These are phyloP conservation scores for Penicillium paxilli DNA, from an alignment of 495 filamentous ascomycete species.

Conservation along the genomic window DNA sequence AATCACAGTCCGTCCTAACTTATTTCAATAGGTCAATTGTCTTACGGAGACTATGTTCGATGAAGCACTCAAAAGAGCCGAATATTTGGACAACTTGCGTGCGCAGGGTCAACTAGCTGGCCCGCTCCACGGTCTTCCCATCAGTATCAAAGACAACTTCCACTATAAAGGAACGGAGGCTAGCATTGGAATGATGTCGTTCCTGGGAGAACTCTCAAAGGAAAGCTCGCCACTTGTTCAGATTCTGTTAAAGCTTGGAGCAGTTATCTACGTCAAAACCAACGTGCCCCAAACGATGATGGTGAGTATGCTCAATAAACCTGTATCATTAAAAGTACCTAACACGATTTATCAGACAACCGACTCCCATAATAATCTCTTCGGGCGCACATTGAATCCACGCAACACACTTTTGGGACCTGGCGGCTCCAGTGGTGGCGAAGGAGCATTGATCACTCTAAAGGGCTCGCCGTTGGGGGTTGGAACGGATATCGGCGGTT, in stretches of 20 bases:
- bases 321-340: background rate
- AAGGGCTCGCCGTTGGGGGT: slow-evolving; percentile 37
- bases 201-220: slow-evolving; percentile 11
- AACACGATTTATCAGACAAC: slow-evolving; percentile 9
- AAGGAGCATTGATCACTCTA: slow-evolving; percentile 48
- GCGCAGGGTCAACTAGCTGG: slow-evolving; percentile 45
- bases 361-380: slow-evolving; percentile 60
- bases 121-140: slow-evolving; percentile 63
- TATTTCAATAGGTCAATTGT: slow-evolving; percentile 42
- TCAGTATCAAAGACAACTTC: slow-evolving; percentile 63
- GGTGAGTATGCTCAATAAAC: slow-evolving; percentile 25
- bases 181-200: slow-evolving; percentile 25
- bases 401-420: slow-evolving; percentile 49
- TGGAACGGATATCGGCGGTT: slow-evolving; percentile 38
- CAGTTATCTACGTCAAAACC: slow-evolving; percentile 59
- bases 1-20: background rate
- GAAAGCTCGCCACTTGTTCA: slow-evolving; percentile 23
- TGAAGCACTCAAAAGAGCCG: slow-evolving; percentile 33
- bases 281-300: slow-evolving; percentile 54
- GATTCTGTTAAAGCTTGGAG: slow-evolving; percentile 25
- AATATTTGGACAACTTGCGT: slow-evolving; percentile 34
- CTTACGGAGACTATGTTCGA: slow-evolving; percentile 59
- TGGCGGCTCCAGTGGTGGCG: slow-evolving; percentile 60
- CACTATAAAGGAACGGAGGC: slow-evolving; percentile 46
- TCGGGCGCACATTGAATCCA: slow-evolving; percentile 56